phyloP scores from a whole-genome alignment of 371 early-diverging fungal genomes.

The Zychaea mexicana region DNA sequence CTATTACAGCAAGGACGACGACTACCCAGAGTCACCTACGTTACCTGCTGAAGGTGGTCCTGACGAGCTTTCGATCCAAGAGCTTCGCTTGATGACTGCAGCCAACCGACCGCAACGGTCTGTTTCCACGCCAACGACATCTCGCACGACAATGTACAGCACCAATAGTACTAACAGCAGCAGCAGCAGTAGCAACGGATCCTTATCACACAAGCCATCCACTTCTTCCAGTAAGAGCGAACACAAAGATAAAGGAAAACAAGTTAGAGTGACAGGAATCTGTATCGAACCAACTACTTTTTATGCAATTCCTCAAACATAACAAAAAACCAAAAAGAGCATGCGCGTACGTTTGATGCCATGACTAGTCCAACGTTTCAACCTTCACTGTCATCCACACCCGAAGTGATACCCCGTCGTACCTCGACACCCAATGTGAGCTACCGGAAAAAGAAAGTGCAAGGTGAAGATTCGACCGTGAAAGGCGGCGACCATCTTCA shows the following conservation, averaged over 20 bases:
- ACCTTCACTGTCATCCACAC: not conserved
- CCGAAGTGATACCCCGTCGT: not conserved
- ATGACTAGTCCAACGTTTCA: not conserved
- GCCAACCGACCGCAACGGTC: not conserved
- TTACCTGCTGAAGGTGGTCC: constrained; percentile 13
- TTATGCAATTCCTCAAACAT: too few species aligned
- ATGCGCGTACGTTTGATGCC: not conserved
- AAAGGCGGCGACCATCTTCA: not conserved
- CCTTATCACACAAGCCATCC: not conserved
- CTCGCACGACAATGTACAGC: not conserved
- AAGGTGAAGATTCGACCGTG: not conserved
- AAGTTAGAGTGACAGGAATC: too few species aligned
- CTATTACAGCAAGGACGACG: too few species aligned
- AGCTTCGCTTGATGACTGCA: not conserved
- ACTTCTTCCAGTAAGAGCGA: not conserved
- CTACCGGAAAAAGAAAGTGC: not conserved
- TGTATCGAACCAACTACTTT: too few species aligned
- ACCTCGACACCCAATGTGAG: not conserved
- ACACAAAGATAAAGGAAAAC: not conserved
- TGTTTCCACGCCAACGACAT: not conserved
- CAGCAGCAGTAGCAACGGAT: not conserved
- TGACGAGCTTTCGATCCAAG: not conserved
- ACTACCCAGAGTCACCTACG: constrained; percentile 19
- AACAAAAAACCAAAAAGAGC: too few species aligned
- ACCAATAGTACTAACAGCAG: constrained; percentile 6